Conservation (phyloP, 2,329 filamentous ascomycete genomes). For the Penicillium rolfsii region DNA sequence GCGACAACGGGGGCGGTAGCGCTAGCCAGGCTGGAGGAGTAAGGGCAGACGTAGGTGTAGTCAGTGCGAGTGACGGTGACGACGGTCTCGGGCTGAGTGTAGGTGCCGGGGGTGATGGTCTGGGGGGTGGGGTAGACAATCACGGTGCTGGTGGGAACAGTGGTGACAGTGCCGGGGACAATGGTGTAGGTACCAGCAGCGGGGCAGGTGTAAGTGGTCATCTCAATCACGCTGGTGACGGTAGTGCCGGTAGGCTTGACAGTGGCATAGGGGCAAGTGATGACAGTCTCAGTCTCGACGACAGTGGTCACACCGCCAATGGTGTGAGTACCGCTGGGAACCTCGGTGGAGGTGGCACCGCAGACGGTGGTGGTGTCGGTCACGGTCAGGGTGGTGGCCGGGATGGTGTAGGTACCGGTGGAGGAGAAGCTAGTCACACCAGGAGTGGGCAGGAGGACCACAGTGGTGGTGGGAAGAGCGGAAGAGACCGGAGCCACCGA, state of each 20-base stretch:
- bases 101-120: slow-evolving; percentile 69
- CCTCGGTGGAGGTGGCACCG: slow-evolving; percentile 63
- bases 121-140: slow-evolving; percentile 67
- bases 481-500: not conserved
- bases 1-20: slow-evolving; percentile 27
- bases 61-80: slow-evolving; percentile 71
- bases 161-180: slow-evolving; percentile 64
- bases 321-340: slow-evolving; percentile 68
- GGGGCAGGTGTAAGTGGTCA: slow-evolving; percentile 74
- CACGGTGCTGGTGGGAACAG: slow-evolving; percentile 56
- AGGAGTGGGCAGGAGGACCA: slow-evolving; percentile 50
- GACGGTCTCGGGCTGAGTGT: slow-evolving; percentile 68
- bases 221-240: slow-evolving; percentile 68
- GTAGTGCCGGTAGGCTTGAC: slow-evolving; percentile 60
- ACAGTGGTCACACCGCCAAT: slow-evolving; percentile 73
- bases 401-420: slow-evolving; percentile 75
- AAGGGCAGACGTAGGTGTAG: slow-evolving; percentile 73
- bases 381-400: slow-evolving; percentile 70
- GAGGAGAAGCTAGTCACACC: slow-evolving; percentile 60
- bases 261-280: slow-evolving; percentile 71
- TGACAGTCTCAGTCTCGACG: slow-evolving; percentile 66
- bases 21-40: slow-evolving; percentile 49
- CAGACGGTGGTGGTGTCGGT: slow-evolving; percentile 69
- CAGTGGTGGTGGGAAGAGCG: slow-evolving; percentile 14
- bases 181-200: slow-evolving; percentile 76